These are phyloP conservation scores for Linnemannia exigua DNA, from an alignment of 192 early-diverging fungal genomes.

Conservation along the genomic window DNA sequence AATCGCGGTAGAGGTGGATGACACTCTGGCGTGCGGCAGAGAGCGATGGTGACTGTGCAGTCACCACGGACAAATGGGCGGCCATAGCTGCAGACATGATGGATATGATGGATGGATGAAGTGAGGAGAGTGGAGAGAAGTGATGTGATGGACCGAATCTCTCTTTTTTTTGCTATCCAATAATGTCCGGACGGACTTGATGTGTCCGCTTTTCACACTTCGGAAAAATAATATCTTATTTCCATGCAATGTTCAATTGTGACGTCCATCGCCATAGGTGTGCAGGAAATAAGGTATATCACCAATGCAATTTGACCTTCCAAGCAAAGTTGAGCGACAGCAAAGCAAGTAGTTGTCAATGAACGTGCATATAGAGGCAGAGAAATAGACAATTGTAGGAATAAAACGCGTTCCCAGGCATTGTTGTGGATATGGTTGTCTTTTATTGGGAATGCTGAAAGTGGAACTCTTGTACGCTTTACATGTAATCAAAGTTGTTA, in stretches of 20 bases:
- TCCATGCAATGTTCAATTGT: not conserved
- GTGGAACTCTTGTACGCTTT: not conserved
- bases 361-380: too few species aligned
- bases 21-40: constrained; percentile 73
- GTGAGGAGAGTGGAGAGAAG: constrained; percentile 9
- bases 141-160: constrained; percentile 16
- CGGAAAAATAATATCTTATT: not conserved
- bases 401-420: too few species aligned
- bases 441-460: not conserved
- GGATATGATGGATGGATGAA: not conserved
- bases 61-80: constrained; percentile 65
- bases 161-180: not conserved
- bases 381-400: not conserved
- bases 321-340: too few species aligned
- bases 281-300: too few species aligned
- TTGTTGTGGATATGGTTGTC: not conserved
- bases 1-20: constrained; percentile 79
- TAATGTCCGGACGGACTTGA: not conserved
- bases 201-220: not conserved
- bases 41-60: constrained; percentile 70
- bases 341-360: too few species aligned
- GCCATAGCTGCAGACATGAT: constrained; percentile 59
- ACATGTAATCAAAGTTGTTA: constrained; percentile 37
- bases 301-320: too few species aligned
- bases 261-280: not conserved